Percentiles rank a stretch among this genome's conserved stretches.
Conservation (phyloP, 176 grass and related monocot genomes). For the Carex myosuroides region DNA sequence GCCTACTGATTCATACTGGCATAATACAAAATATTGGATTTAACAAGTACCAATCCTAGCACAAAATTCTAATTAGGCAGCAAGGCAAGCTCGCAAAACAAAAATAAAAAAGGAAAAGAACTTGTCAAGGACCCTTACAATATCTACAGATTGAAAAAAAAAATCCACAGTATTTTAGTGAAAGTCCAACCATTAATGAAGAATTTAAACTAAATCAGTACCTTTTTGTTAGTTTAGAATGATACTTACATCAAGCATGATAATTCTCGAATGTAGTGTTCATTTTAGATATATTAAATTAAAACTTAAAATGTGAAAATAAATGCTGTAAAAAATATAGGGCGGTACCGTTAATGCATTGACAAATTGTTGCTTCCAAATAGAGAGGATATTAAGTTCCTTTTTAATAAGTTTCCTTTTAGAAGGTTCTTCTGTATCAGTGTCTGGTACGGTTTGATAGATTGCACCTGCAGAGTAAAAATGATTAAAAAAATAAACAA, state of each 20-base stretch:
- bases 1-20: background rate
- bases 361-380: conserved; percentile 71
- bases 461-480: conserved; percentile 15
- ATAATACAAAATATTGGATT: background rate
- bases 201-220: background rate
- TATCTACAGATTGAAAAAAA: background rate
- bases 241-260: background rate
- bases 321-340: background rate
- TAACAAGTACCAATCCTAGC: background rate
- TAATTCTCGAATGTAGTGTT: background rate
- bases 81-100: background rate
- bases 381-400: conserved; percentile 22
- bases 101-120: background rate
- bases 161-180: background rate
- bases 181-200: background rate
- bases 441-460: conserved; percentile 43
- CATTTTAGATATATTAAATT: background rate
- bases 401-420: conserved; percentile 6
- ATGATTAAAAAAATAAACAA: background rate
- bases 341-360: conserved; percentile 48
- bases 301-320: background rate
- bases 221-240: background rate
- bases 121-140: background rate
- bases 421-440: conserved; percentile 46
- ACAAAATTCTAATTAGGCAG: background rate